A percentile compares a stretch with the other conserved stretches of the same genome.
These are phyloP conservation scores for Zygoascus flipseniorum DNA, from an alignment of 805 yeast species.

Conservation along the genomic window DNA sequence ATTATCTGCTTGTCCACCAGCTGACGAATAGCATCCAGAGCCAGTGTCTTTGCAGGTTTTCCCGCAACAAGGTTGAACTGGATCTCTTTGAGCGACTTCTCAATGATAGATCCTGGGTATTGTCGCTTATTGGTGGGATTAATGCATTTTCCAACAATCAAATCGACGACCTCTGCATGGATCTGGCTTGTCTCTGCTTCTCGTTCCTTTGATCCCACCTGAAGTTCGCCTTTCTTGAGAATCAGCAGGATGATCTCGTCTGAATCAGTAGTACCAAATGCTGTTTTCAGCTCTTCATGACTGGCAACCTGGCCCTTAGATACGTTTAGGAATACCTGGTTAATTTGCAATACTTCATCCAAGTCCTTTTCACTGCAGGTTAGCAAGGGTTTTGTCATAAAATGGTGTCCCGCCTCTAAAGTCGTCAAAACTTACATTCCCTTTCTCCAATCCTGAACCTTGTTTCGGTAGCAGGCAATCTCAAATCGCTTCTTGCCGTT, in stretches of 20 bases:
- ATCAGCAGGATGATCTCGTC: constrained; percentile 75
- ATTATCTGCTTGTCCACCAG: constrained; percentile 72
- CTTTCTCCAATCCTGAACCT: constrained; percentile 89
- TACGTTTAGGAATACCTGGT: constrained; percentile 87
- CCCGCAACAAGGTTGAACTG: constrained; percentile 71
- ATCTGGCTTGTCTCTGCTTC: constrained; percentile 62
- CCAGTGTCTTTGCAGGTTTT: constrained; percentile 77
- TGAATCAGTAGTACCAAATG: constrained; percentile 69
- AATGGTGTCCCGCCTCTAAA: too few relatives aligned
- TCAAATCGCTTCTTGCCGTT: constrained; percentile 87
- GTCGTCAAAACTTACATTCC: constrained; percentile 39
- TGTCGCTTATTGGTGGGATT: constrained; percentile 85
- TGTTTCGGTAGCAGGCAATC: constrained; percentile 92
- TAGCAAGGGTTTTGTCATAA: background rate
- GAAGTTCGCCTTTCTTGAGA: constrained; percentile 85
- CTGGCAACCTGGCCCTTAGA: constrained; percentile 93
- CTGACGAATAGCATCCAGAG: constrained; percentile 80
- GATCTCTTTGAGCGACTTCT: constrained; percentile 66
- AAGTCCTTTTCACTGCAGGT: constrained; percentile 63
- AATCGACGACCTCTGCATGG: constrained; percentile 72
- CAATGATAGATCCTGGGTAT: constrained; percentile 91
- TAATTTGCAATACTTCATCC: constrained; percentile 93
- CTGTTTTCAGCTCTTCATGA: constrained; percentile 64
- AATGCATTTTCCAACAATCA: constrained; percentile 82
- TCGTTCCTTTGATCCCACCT: constrained; percentile 88